Evolutionary conservation across 2,329 filamentous ascomycete genomes (phyloP), one percentile per base, ranked within the genome.

Genomic region (Colletotrichum acutatum): DNA sequence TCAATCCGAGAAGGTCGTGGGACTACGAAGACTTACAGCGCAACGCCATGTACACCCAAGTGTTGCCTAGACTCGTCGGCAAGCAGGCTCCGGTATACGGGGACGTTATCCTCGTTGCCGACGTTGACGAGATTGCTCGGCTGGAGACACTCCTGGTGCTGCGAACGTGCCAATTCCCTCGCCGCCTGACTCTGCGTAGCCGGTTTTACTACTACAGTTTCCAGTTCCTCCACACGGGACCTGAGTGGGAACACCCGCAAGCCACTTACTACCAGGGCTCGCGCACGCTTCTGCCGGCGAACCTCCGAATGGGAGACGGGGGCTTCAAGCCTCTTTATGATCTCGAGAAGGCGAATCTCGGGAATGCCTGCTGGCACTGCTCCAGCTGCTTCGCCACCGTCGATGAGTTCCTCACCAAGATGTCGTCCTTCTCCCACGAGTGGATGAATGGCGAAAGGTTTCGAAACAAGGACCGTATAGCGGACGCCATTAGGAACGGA

Each of bases 351-450:
- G 59, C 83, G 2, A 80, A 81, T 46, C 77, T 83, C 0, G 74
- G 84, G 1, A 82, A 89, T 75, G 87, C 89, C 0, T 86, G 82
- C 1, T 92, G 90, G 90, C 90, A 92, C 79, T 92, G 90, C 82
- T 90, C 87, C 61, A 88, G 84, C 68, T 92, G 90, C 81, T 91
- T 91, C 77, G 81, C 84, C 19, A 91, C 88, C 0, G 80, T 92
- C 19, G 83, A 83, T 3, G 86, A 90, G 78, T 83, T 91, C 75
- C 80, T 89, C 59, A 86, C 84, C 74, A 91, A 91, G 79, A 85
- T 91, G 80, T 75, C 78, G 24, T 80, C 80, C 67, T 87, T 86
- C 74, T 84, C 82, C 32, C 84, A 87, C 68, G 62, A 71, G 9
- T 85, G 82, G 79, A 86, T 87, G 82, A 90, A 91, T 74, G 82